These are phyloP conservation scores for Diplodia scrobiculata DNA, from an alignment of 2,329 filamentous ascomycete species.

Conservation along the genomic window DNA sequence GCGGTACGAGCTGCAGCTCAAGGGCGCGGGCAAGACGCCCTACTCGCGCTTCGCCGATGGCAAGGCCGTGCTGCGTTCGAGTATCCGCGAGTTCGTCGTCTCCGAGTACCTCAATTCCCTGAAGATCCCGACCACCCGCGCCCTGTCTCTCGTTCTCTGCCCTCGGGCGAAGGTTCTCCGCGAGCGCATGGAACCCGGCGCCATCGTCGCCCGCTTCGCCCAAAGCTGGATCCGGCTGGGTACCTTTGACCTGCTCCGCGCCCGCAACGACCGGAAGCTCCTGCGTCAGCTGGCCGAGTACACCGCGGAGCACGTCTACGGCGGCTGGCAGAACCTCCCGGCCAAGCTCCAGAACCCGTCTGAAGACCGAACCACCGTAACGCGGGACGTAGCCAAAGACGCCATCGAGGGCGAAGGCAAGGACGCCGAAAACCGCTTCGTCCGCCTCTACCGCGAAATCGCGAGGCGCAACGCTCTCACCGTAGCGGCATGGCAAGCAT, in stretches of 20 bases:
- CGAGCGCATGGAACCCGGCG: slow-evolving; percentile 83
- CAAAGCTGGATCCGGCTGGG: slow-evolving; percentile 89
- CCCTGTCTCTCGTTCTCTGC: slow-evolving; percentile 76
- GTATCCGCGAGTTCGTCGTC: slow-evolving; percentile 91
- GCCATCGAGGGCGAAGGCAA: slow-evolving; percentile 68
- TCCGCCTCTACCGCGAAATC: slow-evolving; percentile 84
- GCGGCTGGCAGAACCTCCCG: slow-evolving; percentile 83
- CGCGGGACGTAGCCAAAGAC: slow-evolving; percentile 58
- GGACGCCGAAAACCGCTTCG: slow-evolving; percentile 79
- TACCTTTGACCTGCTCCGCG: slow-evolving; percentile 91
- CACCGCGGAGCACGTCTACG: slow-evolving; percentile 81
- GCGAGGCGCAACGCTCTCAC: slow-evolving; percentile 81
- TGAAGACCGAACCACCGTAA: slow-evolving; percentile 46
- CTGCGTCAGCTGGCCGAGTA: slow-evolving; percentile 78
- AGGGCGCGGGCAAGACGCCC: slow-evolving; percentile 88
- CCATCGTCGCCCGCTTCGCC: slow-evolving; percentile 89
- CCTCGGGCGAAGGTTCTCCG: slow-evolving; percentile 72
- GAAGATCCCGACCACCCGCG: slow-evolving; percentile 81
- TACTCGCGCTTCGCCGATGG: slow-evolving; percentile 97
- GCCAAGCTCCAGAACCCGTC: slow-evolving; percentile 56
- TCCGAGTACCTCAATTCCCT: slow-evolving; percentile 87
- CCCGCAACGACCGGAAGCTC: slow-evolving; percentile 74
- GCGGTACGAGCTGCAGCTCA: slow-evolving; percentile 88
- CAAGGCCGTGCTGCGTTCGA: slow-evolving; percentile 87
- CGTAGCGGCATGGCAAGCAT: slow-evolving; percentile 93